Evolutionary conservation across 768 basidiomycete genomes (phyloP), one percentile per base, ranked within the genome.

Genomic region (Lactarius trivialis): DNA sequence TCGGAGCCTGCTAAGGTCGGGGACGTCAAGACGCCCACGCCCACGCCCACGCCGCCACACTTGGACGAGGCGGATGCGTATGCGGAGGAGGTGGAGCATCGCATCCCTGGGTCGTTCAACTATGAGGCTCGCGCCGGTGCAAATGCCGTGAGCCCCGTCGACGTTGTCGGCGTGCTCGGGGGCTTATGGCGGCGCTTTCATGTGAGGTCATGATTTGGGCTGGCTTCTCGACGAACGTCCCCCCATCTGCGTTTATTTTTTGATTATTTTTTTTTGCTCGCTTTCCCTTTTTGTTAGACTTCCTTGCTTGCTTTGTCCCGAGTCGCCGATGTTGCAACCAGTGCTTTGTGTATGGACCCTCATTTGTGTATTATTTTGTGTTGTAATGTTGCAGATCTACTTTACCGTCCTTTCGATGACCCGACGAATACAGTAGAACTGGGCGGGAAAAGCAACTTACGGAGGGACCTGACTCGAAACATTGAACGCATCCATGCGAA

Each of bases 71-170:
- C 15, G 39, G 55, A 57, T 4, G 54, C 24, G 2, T 48, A 37
- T 0, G 63, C 58, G 7, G 48, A 34, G 1, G 60, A 61, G 21
- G 39, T 21, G 3, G 51, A 48, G 37, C 24, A 45, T 26, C 57
- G 57, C 34, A 66, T 66, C 4, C 65, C 65, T 1, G 65, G 65
- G 12, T 66, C 62, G 14, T 66, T 66, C 30, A n/a, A 64, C 34
- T 17, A 60, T 9, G 53, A 32, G 7, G 30, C 30, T 15, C 14
- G 24, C 7, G 21, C 5, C 5, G 32, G 26, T 2, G 33, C 7
- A n/a, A n/a, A 26, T 58, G 34, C 39, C 2, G 21, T 2, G 1
- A 45, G 24, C n/a, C 37, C 14, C 5, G 11, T 2, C 26, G 60
- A 61, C 49, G 34, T 41, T 7, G 14, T 63, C 7, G 19, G 24